These are phyloP conservation scores for Breviolum minutum DNA, from an alignment of 73 alveolate species.

Conservation along the genomic window DNA sequence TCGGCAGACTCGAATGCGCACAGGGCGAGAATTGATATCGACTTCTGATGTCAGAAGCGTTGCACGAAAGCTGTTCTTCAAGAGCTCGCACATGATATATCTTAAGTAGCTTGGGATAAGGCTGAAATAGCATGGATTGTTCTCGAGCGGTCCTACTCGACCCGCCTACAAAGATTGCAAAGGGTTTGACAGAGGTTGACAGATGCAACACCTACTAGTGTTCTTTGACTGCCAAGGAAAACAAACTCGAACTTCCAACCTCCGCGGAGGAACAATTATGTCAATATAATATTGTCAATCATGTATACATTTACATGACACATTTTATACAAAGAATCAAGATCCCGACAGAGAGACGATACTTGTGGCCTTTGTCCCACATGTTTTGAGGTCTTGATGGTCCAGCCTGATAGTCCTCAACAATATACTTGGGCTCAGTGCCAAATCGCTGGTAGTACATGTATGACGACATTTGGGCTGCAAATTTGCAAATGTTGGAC, in stretches of 20 bases:
- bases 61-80: slow-evolving; percentile 91
- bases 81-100: slow-evolving; percentile 67
- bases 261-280: neutral
- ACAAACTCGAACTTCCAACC: neutral
- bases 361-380: neutral
- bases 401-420: slow-evolving; percentile 61
- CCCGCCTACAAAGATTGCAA: slow-evolving; percentile 19
- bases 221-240: neutral
- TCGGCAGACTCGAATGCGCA: slow-evolving; percentile 70
- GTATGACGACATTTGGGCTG: slow-evolving; percentile 61
- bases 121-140: slow-evolving; percentile 60
- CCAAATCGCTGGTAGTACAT: slow-evolving; percentile 82
- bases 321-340: too few species aligned
- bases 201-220: too few species aligned
- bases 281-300: too few species aligned
- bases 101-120: slow-evolving; percentile 61
- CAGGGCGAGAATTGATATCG: slow-evolving; percentile 39
- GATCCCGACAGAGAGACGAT: too few species aligned
- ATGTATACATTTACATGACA: too few species aligned
- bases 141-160: slow-evolving; percentile 43
- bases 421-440: slow-evolving; percentile 58
- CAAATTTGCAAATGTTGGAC: slow-evolving; percentile 33
- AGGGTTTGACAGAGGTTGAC: too few species aligned
- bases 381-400: neutral
- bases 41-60: slow-evolving; percentile 37